Evolutionary conservation across 2,329 filamentous ascomycete species (phyloP), one percentile per base, ranked within the genome.

Genomic region (Stachybotrys chlorohalonatus): DNA sequence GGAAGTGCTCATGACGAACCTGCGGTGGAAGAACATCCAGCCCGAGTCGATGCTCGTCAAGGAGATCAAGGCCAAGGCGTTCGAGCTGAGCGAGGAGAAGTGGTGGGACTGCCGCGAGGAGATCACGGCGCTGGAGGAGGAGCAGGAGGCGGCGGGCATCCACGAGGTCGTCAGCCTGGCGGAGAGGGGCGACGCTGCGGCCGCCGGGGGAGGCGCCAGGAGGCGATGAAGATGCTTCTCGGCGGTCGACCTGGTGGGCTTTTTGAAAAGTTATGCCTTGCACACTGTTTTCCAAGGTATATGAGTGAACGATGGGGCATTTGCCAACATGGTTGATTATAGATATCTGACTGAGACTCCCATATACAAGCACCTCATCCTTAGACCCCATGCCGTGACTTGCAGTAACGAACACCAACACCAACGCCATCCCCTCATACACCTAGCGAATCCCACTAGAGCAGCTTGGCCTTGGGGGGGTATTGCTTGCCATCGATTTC

Each of bases 31-130:
- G 69, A 82, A 82, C 39, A 75, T 83, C 49, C 81, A 84, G 59
- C 80, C 82, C 3, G 87, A 89, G 68, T 79, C 83, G 47, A 79
- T 90, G 59, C 78, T 83, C 0, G 76, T 95, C 65, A 99, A 99
- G 76, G 94, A 97, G 75, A 85, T 97, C 64, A 91, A 95, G 70
- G 87, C 92, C 64, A 85, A 84, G 67, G 94, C 91, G 1, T 99
- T 96, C 68, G 87, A 90, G 66, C 80, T 90, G 59, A 92, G 92
- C 47, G 94, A 99, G 71, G 89, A 92, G 73, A 96, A 95, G 70
- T 99, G 94, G 94, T 99, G 94, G 94, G 94, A 96, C 76, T 91
- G 87, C 67, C 82, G 94, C 63, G 94, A 99, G 74, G 93, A 97
- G 73, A 89, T 99, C 60, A 87, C 86, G 53, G 87, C 84, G 7